phyloP scores from a whole-genome alignment of 73 alveolate genomes.

The Stentor coeruleus region DNA sequence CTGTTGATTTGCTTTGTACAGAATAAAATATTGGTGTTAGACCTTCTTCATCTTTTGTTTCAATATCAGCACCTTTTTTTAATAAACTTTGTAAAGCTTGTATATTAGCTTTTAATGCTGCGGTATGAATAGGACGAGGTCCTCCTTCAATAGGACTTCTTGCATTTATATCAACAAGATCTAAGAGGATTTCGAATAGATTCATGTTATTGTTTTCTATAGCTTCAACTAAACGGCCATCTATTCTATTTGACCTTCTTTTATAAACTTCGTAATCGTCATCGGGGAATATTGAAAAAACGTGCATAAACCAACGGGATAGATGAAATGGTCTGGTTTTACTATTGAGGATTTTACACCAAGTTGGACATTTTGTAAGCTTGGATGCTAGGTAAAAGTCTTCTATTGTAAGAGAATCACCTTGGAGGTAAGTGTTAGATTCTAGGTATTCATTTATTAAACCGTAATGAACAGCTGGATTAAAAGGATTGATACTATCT shows the following conservation, averaged over 20 bases:
- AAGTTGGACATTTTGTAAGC: neutral
- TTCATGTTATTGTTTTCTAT: neutral
- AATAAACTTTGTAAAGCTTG: slow-evolving; percentile 55
- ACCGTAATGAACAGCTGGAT: neutral
- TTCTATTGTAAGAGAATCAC: neutral
- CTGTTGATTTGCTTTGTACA: slow-evolving; percentile 45
- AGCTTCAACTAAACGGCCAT: neutral
- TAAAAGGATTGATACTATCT: neutral
- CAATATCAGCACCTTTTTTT: slow-evolving; percentile 59
- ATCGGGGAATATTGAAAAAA: slow-evolving; percentile 18
- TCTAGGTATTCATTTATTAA: neutral
- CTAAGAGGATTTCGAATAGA: neutral
- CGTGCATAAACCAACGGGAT: slow-evolving; percentile 13
- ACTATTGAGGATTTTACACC: neutral
- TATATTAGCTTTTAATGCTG: slow-evolving; percentile 48
- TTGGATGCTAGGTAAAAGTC: slow-evolving; percentile 5
- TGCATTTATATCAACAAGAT: slow-evolving; percentile 8
- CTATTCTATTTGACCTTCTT: neutral
- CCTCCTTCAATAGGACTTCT: neutral
- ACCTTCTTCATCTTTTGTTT: slow-evolving; percentile 64
- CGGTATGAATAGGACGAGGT: slow-evolving; percentile 48
- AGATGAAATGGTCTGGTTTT: neutral
- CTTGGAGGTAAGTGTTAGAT: neutral
- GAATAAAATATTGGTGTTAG: slow-evolving; percentile 78
- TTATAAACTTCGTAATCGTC: neutral